Conservation (phyloP, 148 eudicot genomes). For the Linanthus parryae region DNA sequence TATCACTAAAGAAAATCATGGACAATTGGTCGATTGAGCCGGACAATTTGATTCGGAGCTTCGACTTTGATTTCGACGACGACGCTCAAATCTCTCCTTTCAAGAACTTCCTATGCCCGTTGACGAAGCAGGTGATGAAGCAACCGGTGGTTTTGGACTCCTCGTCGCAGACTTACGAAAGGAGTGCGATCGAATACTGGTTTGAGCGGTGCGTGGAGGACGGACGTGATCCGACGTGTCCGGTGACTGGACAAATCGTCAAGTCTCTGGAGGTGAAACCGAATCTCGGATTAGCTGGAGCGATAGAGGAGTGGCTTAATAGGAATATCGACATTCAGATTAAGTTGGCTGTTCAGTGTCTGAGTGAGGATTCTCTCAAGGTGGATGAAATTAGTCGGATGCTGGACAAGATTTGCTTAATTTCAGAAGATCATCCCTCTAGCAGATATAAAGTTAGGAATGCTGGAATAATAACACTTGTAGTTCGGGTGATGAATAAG, state of each 20-base stretch:
- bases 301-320: constrained; percentile 70
- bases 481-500: constrained; percentile 35
- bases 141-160: constrained; percentile 72
- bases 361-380: constrained; percentile 32
- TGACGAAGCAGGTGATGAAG: constrained; percentile 72
- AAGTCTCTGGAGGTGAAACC: constrained; percentile 53
- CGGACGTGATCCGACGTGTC: constrained; percentile 69
- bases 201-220: constrained; percentile 60
- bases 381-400: constrained; percentile 33
- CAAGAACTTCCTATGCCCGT: constrained; percentile 61
- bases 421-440: constrained; percentile 50
- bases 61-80: constrained; percentile 42
- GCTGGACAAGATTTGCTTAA: constrained; percentile 37
- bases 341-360: constrained; percentile 41
- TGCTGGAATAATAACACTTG: constrained; percentile 37
- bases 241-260: constrained; percentile 62
- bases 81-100: constrained; percentile 51
- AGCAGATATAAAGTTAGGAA: constrained; percentile 54
- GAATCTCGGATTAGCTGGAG: constrained; percentile 66
- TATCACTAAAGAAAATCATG: constrained; percentile 48
- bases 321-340: constrained; percentile 57
- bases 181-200: constrained; percentile 65
- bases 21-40: constrained; percentile 39
- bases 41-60: constrained; percentile 24
- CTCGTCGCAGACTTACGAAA: constrained; percentile 59